Conservation (phyloP, 306 rosid genomes). For the Vigna mungo region DNA sequence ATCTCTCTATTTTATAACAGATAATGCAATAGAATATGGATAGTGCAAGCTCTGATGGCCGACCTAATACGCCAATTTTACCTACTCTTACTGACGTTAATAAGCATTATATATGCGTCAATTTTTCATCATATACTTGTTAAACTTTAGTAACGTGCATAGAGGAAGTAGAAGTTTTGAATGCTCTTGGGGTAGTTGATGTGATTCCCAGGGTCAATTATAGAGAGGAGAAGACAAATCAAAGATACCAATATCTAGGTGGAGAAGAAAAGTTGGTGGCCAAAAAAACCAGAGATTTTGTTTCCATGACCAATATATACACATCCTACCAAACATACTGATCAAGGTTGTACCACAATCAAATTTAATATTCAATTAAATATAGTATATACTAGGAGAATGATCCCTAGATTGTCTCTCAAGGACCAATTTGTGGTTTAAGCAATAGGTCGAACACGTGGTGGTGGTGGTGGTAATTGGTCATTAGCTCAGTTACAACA, state of each 20-base stretch:
- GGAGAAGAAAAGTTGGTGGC: constrained; percentile 33
- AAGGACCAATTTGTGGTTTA: no score
- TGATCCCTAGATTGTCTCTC: no score
- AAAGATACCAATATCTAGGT: constrained; percentile 29
- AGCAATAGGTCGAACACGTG: no score
- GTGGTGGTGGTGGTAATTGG: no score
- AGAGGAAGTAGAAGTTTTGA: constrained; percentile 30
- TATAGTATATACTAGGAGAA: neutral
- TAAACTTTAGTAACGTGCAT: constrained; percentile 27
- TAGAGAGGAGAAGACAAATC: constrained; percentile 18
- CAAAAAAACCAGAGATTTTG: constrained; percentile 38
- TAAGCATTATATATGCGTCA: constrained; percentile 38
- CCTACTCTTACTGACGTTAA: constrained; percentile 57
- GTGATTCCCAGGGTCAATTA: constrained; percentile 37
- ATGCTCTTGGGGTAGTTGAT: constrained; percentile 18
- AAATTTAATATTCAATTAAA: no score
- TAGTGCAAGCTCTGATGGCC: constrained; percentile 59
- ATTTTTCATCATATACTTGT: constrained; percentile 38
- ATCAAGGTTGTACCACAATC: neutral
- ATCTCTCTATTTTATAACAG: constrained; percentile 16
- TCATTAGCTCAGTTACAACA: no score
- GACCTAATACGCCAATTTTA: constrained; percentile 63
- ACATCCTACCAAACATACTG: constrained; percentile 37
- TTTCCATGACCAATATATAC: neutral
- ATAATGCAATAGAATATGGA: constrained; percentile 49